phyloP scores from a whole-genome alignment of 2,329 filamentous ascomycete species.

The Thielaviopsis musarum region DNA sequence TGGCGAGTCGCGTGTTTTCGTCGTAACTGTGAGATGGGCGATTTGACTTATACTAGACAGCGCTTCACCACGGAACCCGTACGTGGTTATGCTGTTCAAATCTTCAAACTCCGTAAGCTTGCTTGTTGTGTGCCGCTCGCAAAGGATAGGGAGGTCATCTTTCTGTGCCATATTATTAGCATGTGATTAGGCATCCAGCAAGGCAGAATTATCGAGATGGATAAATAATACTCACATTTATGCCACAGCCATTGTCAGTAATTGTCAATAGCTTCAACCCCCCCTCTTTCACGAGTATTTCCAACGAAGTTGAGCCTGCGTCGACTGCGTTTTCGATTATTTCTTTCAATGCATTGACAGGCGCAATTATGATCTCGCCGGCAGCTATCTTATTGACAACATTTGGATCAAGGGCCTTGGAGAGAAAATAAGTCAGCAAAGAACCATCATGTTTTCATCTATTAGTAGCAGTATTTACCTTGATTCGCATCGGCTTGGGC shows the following conservation, averaged over 20 bases:
- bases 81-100: slow-evolving; percentile 74
- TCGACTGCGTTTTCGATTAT: slow-evolving; percentile 95
- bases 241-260: slow-evolving; percentile 91
- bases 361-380: slow-evolving; percentile 94
- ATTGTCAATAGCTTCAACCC: slow-evolving; percentile 92
- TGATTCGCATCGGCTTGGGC: neutral
- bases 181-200: neutral
- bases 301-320: slow-evolving; percentile 81
- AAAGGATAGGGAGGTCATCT: slow-evolving; percentile 81
- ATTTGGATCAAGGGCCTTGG: slow-evolving; percentile 61
- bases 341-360: slow-evolving; percentile 90
- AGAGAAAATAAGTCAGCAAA: neutral
- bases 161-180: slow-evolving; percentile 36
- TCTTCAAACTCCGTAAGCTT: slow-evolving; percentile 92
- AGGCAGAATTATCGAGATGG: neutral
- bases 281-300: slow-evolving; percentile 86
- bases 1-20: slow-evolving; percentile 73
- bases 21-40: slow-evolving; percentile 86
- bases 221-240: slow-evolving; percentile 49
- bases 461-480: neutral
- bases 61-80: slow-evolving; percentile 95
- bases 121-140: slow-evolving; percentile 91
- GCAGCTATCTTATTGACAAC: slow-evolving; percentile 98
- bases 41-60: slow-evolving; percentile 97
- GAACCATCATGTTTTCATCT: neutral